phyloP scores from a whole-genome alignment of 2,329 filamentous ascomycete species.

The Xylaria sp. region DNA sequence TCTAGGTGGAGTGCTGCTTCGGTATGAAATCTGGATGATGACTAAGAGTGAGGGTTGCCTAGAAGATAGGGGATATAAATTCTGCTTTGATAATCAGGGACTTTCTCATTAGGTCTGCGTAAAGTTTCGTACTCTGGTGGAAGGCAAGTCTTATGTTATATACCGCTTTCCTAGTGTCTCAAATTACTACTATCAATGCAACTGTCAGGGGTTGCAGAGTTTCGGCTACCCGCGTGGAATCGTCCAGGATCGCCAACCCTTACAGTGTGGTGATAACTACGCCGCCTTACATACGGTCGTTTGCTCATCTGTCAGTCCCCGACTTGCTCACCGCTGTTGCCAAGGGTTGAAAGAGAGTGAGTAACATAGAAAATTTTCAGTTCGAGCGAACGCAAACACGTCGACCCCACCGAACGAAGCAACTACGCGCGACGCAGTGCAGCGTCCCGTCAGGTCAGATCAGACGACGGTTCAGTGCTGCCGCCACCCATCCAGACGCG shows the following conservation, averaged over 20 bases:
- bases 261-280: neutral
- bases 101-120: neutral
- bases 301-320: constrained; percentile 9
- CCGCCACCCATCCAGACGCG: neutral
- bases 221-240: neutral
- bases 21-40: neutral
- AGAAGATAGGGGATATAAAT: constrained; percentile 2
- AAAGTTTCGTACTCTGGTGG: neutral
- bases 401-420: constrained; percentile 23
- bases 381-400: constrained; percentile 29
- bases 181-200: neutral
- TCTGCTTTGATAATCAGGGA: neutral
- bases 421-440: constrained; percentile 21
- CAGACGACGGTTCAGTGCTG: constrained; percentile 24
- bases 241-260: neutral
- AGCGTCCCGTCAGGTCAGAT: constrained; percentile 30
- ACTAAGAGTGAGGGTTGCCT: neutral
- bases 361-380: neutral
- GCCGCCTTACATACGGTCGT: constrained; percentile 1
- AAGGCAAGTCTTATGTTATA: constrained; percentile 1
- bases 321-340: neutral
- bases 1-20: constrained; percentile 3
- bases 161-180: neutral
- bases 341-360: neutral
- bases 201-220: neutral